Percentiles rank a stretch among this genome's conserved stretches.
These are phyloP conservation scores for Elongisporangium undulatum DNA, from an alignment of 352 stramenopile species.

Conservation along the genomic window DNA sequence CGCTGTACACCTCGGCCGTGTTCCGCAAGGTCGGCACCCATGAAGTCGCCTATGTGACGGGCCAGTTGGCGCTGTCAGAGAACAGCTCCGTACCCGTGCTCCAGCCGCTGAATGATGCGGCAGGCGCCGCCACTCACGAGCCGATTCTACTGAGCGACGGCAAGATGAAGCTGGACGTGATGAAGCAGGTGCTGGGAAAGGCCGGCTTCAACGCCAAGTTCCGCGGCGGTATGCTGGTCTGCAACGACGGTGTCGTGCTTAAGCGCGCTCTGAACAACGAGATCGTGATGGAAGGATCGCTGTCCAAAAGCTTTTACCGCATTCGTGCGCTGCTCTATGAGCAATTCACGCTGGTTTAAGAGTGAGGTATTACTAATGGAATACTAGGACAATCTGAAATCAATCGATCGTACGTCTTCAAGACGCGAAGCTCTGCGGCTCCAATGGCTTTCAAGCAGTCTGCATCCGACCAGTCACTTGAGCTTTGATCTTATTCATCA, in stretches of 20 bases:
- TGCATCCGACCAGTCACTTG: too few relatives aligned
- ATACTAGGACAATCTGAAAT: too few relatives aligned
- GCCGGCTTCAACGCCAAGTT: slow-evolving; percentile 88
- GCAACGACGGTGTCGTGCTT: slow-evolving; percentile 85
- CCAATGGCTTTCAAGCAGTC: too few relatives aligned
- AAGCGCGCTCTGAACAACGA: slow-evolving; percentile 86
- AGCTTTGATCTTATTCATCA: too few relatives aligned
- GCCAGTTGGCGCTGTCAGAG: slow-evolving; percentile 58
- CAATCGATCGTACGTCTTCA: too few relatives aligned
- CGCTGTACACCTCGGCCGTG: slow-evolving; percentile 74
- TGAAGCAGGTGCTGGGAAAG: slow-evolving; percentile 86
- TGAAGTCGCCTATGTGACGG: slow-evolving; percentile 85
- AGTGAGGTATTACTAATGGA: neutral
- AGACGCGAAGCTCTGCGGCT: too few relatives aligned
- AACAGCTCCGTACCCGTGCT: slow-evolving; percentile 72
- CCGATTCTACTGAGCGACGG: slow-evolving; percentile 83
- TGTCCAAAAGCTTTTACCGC: slow-evolving; percentile 85
- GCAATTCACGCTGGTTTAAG: slow-evolving; percentile 83
- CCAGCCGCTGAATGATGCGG: slow-evolving; percentile 42
- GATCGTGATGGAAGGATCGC: slow-evolving; percentile 80
- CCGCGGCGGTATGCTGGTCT: slow-evolving; percentile 85
- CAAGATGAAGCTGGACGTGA: slow-evolving; percentile 88
- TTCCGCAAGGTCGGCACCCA: slow-evolving; percentile 86
- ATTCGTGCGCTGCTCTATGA: slow-evolving; percentile 85
- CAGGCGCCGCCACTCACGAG: slow-evolving; percentile 42